Conservation (phyloP, 352 stramenopile genomes). For the Phytophthora cactorum region DNA sequence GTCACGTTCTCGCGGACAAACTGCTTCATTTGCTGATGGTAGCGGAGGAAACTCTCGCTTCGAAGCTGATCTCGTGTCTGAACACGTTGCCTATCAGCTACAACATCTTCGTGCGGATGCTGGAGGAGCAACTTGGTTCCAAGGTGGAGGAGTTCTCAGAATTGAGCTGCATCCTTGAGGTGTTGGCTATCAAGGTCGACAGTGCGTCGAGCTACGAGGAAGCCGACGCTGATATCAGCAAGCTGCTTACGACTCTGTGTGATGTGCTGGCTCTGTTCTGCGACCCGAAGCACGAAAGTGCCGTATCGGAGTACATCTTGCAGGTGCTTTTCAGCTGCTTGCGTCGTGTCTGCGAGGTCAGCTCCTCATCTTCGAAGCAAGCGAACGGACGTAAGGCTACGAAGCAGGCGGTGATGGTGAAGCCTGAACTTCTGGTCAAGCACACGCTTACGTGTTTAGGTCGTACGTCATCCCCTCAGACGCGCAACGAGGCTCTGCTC, state of each 20-base stretch:
- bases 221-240: slow-evolving; percentile 28
- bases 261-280: slow-evolving; percentile 71
- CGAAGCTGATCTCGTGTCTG: slow-evolving; percentile 59
- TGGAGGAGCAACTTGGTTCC: slow-evolving; percentile 49
- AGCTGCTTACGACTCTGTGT: slow-evolving; percentile 63
- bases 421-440: slow-evolving; percentile 80
- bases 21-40: slow-evolving; percentile 69
- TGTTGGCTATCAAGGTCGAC: slow-evolving; percentile 78
- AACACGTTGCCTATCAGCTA: slow-evolving; percentile 60
- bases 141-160: slow-evolving; percentile 44
- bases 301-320: slow-evolving; percentile 80
- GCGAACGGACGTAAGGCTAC: slow-evolving; percentile 30
- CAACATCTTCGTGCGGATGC: slow-evolving; percentile 58
- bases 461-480: slow-evolving; percentile 73
- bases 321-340: slow-evolving; percentile 83
- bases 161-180: slow-evolving; percentile 80
- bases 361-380: slow-evolving; percentile 13
- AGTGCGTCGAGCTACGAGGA: slow-evolving; percentile 35
- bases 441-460: slow-evolving; percentile 74
- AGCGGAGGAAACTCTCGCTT: slow-evolving; percentile 63
- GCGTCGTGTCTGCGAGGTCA: slow-evolving; percentile 67
- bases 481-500: slow-evolving; percentile 81
- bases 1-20: slow-evolving; percentile 52
- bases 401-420: slow-evolving; percentile 26
- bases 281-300: slow-evolving; percentile 50